Conservation (phyloP, 129 eudicot genomes). For the Arctium minus region DNA sequence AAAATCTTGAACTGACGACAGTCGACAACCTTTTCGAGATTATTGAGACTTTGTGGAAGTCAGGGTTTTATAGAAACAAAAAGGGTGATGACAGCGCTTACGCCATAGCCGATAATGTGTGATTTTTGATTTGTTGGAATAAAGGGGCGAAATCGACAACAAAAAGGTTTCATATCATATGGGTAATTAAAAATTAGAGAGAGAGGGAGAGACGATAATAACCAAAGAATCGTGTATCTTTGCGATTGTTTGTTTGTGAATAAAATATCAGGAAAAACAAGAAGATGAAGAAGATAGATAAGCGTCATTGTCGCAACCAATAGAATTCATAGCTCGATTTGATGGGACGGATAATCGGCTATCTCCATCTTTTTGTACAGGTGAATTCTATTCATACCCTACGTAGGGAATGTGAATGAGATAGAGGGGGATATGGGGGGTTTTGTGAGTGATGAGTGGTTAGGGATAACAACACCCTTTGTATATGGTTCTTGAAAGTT, state of each 20-base stretch:
- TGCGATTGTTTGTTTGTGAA: not conserved
- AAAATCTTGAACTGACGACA: not conserved
- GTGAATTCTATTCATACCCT: no score
- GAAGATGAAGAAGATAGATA: not conserved
- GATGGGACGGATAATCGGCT: no score
- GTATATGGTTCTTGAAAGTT: no score
- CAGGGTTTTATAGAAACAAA: not conserved
- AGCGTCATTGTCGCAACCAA: not conserved
- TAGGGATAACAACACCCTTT: no score
- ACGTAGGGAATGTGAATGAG: no score
- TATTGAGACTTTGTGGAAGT: not conserved
- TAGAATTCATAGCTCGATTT: no score
- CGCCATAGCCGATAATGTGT: not conserved
- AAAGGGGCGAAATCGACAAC: not conserved
- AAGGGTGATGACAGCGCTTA: constrained; percentile 33
- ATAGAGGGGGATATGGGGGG: no score
- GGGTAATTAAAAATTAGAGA: not conserved
- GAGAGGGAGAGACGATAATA: not conserved
- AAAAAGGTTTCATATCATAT: not conserved
- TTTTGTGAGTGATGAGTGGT: no score
- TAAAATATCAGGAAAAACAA: not conserved
- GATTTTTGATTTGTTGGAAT: not conserved
- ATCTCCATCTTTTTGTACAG: no score
- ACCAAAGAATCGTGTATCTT: not conserved
- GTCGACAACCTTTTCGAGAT: not conserved